Evolutionary conservation across 352 stramenopile genomes (phyloP), one percentile per base, ranked within the genome.

Genomic region (Phytopythium delawarense): DNA sequence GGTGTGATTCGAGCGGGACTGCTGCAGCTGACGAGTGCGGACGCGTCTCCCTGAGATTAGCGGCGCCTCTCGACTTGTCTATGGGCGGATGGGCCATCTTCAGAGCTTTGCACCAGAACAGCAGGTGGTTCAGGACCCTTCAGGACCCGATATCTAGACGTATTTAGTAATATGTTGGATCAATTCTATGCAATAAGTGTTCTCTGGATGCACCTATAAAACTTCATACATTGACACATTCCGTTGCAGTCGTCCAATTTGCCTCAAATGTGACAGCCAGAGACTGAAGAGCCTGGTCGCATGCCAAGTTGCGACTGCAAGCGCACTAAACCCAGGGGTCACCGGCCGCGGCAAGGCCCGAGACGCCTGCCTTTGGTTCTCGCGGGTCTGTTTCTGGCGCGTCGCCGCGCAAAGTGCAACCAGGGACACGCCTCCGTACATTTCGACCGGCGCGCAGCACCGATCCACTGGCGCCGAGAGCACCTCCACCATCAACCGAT

Each of bases 381-480:
- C 65, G 23, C 39, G 52, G 49, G 51, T 55, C 65, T 63, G 62
- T 65, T 53, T 69, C 58, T 64, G 6, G 37, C 53, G 32, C 53
- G 32, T 11, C 16, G 30, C 16, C 21, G 63, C 21, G 57, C 53
- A 37, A 72, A 69, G 48, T 32, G 62, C 51, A 72, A 72, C 51
- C 57, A 72, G 65, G 57, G 65, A 72, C 65, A 72, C 63, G 65
- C 63, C 50, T 63, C 28, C 34, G 53, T 48, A 45, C 53, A 15
- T 48, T 32, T 45, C 8, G 16, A 15, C 45, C 4, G 7, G 7
- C 12, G 12, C 32, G 51, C 35, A 59, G 49, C 64, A 58, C 44
- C 44, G 9, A 53, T 51, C 32, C 28, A 57, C 42, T 52, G 32
- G 57, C 21, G 44, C 25, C 64, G 48, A 30, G 23, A 57, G 48